phyloP scores from a whole-genome alignment of 1,284 basidiomycete species.

The Pisolithus thermaeus region DNA sequence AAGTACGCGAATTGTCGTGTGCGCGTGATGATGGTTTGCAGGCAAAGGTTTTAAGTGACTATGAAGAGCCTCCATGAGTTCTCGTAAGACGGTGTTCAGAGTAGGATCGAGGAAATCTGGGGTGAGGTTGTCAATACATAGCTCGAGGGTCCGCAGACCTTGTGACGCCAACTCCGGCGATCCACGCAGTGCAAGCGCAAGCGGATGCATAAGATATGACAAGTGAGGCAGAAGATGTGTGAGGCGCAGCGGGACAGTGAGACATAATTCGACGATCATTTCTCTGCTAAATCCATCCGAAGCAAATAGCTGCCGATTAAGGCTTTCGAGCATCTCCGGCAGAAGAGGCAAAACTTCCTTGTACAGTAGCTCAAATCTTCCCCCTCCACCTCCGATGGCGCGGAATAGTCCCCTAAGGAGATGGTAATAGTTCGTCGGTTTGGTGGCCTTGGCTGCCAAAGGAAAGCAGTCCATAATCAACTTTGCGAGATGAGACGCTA shows the following conservation, averaged over 20 bases:
- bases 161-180: slow-evolving; percentile 90
- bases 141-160: slow-evolving; percentile 92
- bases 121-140: slow-evolving; percentile 99
- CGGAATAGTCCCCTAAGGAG: slow-evolving; percentile 94
- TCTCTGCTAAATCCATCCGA: slow-evolving; percentile 76
- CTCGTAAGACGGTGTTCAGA: slow-evolving; percentile 86
- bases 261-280: slow-evolving; percentile 94
- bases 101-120: slow-evolving; percentile 98
- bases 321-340: slow-evolving; percentile 94
- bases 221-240: slow-evolving; percentile 96
- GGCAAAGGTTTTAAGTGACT: slow-evolving; percentile 89
- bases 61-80: slow-evolving; percentile 93
- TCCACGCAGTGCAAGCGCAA: slow-evolving; percentile 88
- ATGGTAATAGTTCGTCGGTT: slow-evolving; percentile 91
- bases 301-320: slow-evolving; percentile 86
- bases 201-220: slow-evolving; percentile 93
- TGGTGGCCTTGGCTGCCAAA: slow-evolving; percentile 85
- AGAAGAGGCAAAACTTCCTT: slow-evolving; percentile 95
- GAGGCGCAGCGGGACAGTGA: slow-evolving; percentile 93
- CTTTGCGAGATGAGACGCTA: slow-evolving; percentile 90
- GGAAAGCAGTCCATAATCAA: slow-evolving; percentile 98
- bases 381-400: slow-evolving; percentile 92
- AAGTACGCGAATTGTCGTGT: slow-evolving; percentile 94
- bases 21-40: slow-evolving; percentile 86
- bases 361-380: slow-evolving; percentile 92